These are phyloP conservation scores for Litchi chinensis DNA, from an alignment of 345 rosid genomes.

Conservation along the genomic window DNA sequence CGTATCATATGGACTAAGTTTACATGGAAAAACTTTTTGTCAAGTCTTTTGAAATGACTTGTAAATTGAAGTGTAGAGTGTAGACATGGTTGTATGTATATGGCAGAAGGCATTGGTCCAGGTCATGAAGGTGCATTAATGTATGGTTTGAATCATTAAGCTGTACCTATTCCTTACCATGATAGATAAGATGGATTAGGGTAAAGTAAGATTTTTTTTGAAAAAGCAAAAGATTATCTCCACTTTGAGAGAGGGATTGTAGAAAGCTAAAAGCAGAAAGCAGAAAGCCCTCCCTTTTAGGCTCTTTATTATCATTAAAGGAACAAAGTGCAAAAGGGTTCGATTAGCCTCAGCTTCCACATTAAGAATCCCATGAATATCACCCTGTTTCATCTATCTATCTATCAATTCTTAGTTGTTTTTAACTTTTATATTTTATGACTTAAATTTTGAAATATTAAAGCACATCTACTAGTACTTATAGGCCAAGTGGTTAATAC, in stretches of 20 bases:
- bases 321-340: slow-evolving; percentile 23
- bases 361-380: slow-evolving; percentile 15
- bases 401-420: too few relatives aligned
- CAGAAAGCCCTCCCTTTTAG: background rate
- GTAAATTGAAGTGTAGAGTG: too few relatives aligned
- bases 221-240: slow-evolving; percentile 13
- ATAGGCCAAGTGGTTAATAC: too few relatives aligned
- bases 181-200: background rate
- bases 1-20: too few relatives aligned
- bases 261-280: background rate
- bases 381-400: background rate
- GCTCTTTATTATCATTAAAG: slow-evolving; percentile 22
- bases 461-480: too few relatives aligned
- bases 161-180: background rate
- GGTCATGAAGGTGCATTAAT: background rate
- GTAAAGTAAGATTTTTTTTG: background rate
- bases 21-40: too few relatives aligned
- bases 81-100: too few relatives aligned
- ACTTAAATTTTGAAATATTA: too few relatives aligned
- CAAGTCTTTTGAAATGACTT: too few relatives aligned
- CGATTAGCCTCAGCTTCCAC: slow-evolving; percentile 12
- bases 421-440: too few relatives aligned
- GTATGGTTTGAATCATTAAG: background rate
- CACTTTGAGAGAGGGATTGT: background rate
- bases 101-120: background rate